Base-by-base conservation (phyloP, 176 grass and related monocot species). In the Bromus sterilis region DNA sequence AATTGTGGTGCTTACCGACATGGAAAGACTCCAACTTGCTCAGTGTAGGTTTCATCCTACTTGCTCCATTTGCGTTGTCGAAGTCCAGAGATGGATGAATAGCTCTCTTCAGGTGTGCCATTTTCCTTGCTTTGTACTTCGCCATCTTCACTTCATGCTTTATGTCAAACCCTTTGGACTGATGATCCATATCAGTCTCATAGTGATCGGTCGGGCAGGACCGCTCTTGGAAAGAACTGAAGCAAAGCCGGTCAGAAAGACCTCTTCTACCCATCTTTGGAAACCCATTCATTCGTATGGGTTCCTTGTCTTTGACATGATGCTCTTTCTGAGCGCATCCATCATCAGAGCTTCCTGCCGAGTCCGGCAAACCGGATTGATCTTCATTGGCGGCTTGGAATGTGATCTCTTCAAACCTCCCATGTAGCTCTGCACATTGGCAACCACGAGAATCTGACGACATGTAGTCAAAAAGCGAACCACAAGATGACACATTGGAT, bases 1-100 rank as follows among this genome's bases (percentile, higher is more conserved):
- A 97, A 87, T 77, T 93, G 82, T 93, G 82, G 51, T 91, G 89
- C 66, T 90, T 97, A 28, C 91, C 88, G 0, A 97, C 37, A 87
- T 97, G 94, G 42, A 97, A 97, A 46, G 94, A 97, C 35, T 97
- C 58, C 10, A 97, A 40, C 71, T 95, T 95, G 32, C 48, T 87
- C 44, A 88, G 49, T 24, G 82, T 74, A 74, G 82, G 66, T 33
- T 91, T 91, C 67, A 41, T 44, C 32, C 69, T 62, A 41, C 39
- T 71, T 64, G 10, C 64, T 77, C 79, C 80, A 29, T 77, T 55
- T 41, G 36, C 36, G 72, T 84, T 83, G 68, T 85, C 89, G 4
- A 85, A 56, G 74, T 83, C 89, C 31, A 88, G 78, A 36, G 89
- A 88, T 57, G 86, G 90, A 72, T 92, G 90, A 28, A 92, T 83